phyloP scores from a whole-genome alignment of 169 alveolate species.

The Cryptosporidium parvum region DNA sequence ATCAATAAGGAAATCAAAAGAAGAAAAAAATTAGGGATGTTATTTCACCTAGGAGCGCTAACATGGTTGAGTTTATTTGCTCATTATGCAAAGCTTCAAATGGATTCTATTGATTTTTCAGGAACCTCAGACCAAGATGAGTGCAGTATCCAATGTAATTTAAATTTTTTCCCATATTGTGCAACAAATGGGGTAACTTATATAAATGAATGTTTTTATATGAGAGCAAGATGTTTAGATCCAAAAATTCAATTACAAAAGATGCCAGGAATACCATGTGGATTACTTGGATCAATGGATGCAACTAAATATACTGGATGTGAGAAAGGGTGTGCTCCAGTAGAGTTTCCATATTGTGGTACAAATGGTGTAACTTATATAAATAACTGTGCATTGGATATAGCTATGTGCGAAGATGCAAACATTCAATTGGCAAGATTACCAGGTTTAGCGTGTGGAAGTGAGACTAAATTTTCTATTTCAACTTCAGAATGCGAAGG shows the following conservation, averaged over 20 bases:
- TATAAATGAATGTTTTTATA: conserved; percentile 62
- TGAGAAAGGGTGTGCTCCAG: conserved; percentile 66
- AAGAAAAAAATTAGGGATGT: conserved; percentile 20
- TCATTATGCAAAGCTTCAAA: conserved; percentile 71
- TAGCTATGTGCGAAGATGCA: conserved; percentile 66
- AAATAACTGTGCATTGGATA: conserved; percentile 52
- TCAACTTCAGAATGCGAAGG: conserved; percentile 38
- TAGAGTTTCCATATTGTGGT: conserved; percentile 73
- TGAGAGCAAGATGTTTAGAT: conserved; percentile 57
- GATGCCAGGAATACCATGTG: conserved; percentile 75
- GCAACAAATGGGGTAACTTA: conserved; percentile 72
- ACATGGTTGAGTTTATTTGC: conserved; percentile 70
- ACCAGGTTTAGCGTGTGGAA: conserved; percentile 76
- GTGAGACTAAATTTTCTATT: conserved; percentile 25
- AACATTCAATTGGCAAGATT: conserved; percentile 52
- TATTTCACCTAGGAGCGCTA: conserved; percentile 60
- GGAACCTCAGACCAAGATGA: conserved; percentile 30
- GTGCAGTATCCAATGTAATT: conserved; percentile 46
- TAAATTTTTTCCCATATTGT: conserved; percentile 67
- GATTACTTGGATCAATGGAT: conserved; percentile 51
- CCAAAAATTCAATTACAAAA: conserved; percentile 69
- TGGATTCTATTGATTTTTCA: conserved; percentile 69
- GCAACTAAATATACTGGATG: conserved; percentile 74
- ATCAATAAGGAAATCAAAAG: background rate
- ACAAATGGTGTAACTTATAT: conserved; percentile 63